These are phyloP conservation scores for Heterococcus sp. DNA, from an alignment of 108 stramenopile genomes.

Conservation along the genomic window DNA sequence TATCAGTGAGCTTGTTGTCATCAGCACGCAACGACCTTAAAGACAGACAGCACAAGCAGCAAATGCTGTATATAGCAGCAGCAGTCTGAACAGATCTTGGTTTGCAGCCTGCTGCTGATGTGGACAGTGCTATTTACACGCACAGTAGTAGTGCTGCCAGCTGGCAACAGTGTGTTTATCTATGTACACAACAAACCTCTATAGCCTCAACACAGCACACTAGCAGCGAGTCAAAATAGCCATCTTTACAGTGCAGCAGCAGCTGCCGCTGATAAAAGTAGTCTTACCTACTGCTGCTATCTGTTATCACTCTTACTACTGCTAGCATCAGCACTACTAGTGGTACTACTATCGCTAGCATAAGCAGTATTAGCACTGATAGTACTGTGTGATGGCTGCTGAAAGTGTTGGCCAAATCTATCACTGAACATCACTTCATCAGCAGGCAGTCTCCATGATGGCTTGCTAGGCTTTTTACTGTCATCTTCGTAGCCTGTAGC, in stretches of 20 bases:
- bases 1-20: background rate
- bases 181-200: too few relatives aligned
- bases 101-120: too few relatives aligned
- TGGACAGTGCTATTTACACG: too few relatives aligned
- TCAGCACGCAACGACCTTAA: background rate
- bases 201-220: too few relatives aligned
- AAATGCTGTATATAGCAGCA: too few relatives aligned
- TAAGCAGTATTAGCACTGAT: constrained; percentile 14
- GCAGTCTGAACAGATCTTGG: too few relatives aligned
- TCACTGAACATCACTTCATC: constrained; percentile 34
- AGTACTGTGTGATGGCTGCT: too few relatives aligned
- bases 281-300: background rate
- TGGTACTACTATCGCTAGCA: constrained; percentile 6
- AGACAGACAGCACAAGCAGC: background rate
- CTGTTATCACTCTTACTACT: background rate
- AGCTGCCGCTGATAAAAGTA: background rate
- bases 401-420: too few relatives aligned
- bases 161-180: too few relatives aligned
- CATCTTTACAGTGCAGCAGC: background rate
- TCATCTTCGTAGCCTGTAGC: constrained; percentile 16
- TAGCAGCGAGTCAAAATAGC: too few relatives aligned
- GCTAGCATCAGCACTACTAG: background rate
- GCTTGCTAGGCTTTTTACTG: background rate
- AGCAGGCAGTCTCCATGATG: constrained; percentile 25
- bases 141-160: too few relatives aligned